phyloP scores from a whole-genome alignment of 2,329 filamentous ascomycete species.

The Calonectria hawksworthii region DNA sequence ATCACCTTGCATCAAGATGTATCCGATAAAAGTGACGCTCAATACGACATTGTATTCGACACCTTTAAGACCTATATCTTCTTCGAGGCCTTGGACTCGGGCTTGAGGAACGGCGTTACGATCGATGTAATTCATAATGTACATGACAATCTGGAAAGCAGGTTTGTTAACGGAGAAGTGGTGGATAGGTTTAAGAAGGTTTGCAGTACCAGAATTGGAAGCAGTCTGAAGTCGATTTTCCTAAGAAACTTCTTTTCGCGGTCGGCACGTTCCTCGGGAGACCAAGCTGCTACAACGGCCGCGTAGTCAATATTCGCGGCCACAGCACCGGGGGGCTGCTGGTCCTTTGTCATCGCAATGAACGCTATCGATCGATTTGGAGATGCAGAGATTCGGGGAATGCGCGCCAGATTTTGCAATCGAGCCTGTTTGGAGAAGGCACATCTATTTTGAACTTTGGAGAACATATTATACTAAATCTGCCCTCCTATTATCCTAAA shows the following conservation, averaged over 20 bases:
- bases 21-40: conserved; percentile 53
- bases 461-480: conserved; percentile 25
- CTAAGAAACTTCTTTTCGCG: conserved; percentile 28
- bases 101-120: conserved; percentile 52
- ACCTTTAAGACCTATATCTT: conserved; percentile 56
- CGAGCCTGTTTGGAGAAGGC: background rate
- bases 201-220: conserved; percentile 27
- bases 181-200: background rate
- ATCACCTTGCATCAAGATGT: conserved; percentile 51
- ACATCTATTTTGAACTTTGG: background rate
- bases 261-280: conserved; percentile 24
- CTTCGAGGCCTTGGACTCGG: conserved; percentile 58
- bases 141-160: conserved; percentile 48
- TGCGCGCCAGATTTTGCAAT: background rate
- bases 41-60: conserved; percentile 55
- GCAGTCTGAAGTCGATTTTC: conserved; percentile 30
- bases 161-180: background rate
- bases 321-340: conserved; percentile 1
- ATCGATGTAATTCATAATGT: conserved; percentile 73
- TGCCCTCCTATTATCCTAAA: background rate
- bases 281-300: conserved; percentile 36
- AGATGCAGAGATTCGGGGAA: background rate
- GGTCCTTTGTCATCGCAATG: conserved; percentile 14
- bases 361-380: background rate
- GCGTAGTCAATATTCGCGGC: conserved; percentile 30